Percentiles rank a stretch among this genome's conserved stretches.
phyloP scores from a whole-genome alignment of 208 protist genomes.

The Trypanosoma mega region DNA sequence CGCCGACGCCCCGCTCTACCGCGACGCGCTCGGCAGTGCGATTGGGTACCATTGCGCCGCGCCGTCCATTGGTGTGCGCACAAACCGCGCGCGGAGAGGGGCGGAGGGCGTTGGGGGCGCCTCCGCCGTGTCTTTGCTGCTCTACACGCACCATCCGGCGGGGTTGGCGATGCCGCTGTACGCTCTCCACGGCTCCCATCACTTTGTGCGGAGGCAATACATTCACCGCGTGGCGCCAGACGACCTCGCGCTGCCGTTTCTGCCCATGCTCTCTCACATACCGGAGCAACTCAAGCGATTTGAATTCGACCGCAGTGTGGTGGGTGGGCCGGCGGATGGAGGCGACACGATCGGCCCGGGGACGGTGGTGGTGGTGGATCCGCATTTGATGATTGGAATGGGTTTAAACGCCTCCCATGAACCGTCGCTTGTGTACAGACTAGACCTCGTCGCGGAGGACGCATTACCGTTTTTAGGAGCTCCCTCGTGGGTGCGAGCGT shows the following conservation, averaged over 20 bases:
- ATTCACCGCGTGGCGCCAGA: conserved; percentile 35
- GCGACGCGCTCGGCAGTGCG: conserved; percentile 71
- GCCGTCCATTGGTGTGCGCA: conserved; percentile 70
- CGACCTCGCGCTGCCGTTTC: conserved; percentile 52
- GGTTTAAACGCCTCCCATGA: conserved; percentile 57
- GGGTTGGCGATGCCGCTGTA: conserved; percentile 44
- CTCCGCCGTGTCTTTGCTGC: conserved; percentile 61
- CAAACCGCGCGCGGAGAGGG: too few species aligned
- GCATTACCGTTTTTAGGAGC: conserved; percentile 46
- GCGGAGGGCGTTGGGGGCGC: too few species aligned
- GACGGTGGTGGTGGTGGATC: conserved; percentile 73
- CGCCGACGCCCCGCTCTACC: conserved; percentile 66
- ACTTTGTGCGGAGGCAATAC: conserved; percentile 67
- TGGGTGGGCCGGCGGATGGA: conserved; percentile 27
- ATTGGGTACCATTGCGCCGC: conserved; percentile 84
- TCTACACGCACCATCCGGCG: conserved; percentile 71
- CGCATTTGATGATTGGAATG: conserved; percentile 81
- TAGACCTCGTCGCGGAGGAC: conserved; percentile 62
- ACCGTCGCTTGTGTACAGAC: conserved; percentile 58
- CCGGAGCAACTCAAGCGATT: conserved; percentile 72
- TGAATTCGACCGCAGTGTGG: conserved; percentile 54
- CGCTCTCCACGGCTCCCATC: conserved; percentile 70
- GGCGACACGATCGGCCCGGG: conserved; percentile 40
- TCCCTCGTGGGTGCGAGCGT: conserved; percentile 80
- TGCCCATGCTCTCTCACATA: conserved; percentile 68